These are phyloP conservation scores for Cutaneotrichosporon spelunceum DNA, from an alignment of 1,284 basidiomycete species.

Conservation along the genomic window DNA sequence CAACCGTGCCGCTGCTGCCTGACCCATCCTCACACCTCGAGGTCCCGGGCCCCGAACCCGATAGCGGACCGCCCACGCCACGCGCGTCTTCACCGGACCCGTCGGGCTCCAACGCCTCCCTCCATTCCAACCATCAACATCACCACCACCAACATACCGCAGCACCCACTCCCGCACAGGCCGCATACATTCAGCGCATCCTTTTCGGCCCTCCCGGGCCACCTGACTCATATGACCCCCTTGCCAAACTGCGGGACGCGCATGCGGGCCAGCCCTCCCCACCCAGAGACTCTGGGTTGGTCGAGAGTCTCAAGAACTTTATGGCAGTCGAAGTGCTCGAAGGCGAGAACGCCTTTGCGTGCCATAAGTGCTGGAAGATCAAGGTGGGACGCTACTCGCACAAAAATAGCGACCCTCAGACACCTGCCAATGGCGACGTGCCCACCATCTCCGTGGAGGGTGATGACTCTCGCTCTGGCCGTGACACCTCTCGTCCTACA, in stretches of 20 bases:
- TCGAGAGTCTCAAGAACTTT: conserved; percentile 71
- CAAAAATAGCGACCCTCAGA: neutral
- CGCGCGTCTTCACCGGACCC: neutral
- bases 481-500: neutral
- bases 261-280: conserved; percentile 18
- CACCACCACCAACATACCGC: conserved; percentile 22
- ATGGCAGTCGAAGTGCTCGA: conserved; percentile 86
- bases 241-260: conserved; percentile 41
- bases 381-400: conserved; percentile 41
- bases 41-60: neutral
- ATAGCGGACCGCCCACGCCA: neutral
- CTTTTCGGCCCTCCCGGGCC: conserved; percentile 37
- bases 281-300: conserved; percentile 46
- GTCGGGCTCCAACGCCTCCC: neutral
- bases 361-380: conserved; percentile 83
- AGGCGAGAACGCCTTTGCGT: conserved; percentile 90
- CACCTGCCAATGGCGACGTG: conserved; percentile 7
- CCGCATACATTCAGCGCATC: conserved; percentile 51
- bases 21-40: neutral
- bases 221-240: conserved; percentile 32
- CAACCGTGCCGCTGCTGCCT: neutral
- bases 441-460: conserved; percentile 15
- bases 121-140: neutral
- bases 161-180: conserved; percentile 47
- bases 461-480: neutral